Evolutionary conservation across 768 basidiomycete genomes (phyloP).

Genomic region (Trametes elegans): DNA sequence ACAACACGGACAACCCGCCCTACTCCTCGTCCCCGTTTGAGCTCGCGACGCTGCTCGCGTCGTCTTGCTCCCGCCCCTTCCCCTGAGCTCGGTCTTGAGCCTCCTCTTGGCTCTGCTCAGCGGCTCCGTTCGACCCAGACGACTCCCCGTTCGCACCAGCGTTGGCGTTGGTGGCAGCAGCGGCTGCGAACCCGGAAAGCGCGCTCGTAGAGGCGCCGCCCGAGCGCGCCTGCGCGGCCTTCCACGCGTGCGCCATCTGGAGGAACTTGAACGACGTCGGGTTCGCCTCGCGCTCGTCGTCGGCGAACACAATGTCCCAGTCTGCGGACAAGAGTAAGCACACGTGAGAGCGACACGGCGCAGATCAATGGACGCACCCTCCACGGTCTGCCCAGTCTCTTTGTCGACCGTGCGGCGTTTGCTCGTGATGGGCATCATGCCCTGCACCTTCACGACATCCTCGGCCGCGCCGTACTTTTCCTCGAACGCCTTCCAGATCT

Average conservation of each 20-base stretch:
- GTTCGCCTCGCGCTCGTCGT: conserved; percentile 93
- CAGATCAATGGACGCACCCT: conserved; percentile 53
- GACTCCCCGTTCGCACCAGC: conserved; percentile 28
- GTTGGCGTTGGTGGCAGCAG: background rate
- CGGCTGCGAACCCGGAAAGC: conserved; percentile 49
- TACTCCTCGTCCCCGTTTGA: conserved; percentile 4
- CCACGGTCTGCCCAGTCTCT: conserved; percentile 72
- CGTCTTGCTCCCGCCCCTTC: conserved; percentile 7
- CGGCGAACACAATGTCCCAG: conserved; percentile 93
- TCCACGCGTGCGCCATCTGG: conserved; percentile 94
- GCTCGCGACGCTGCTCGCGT: background rate
- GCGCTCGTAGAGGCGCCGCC: conserved; percentile 33
- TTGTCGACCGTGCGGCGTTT: conserved; percentile 81
- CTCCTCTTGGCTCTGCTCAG: background rate
- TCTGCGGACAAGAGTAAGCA: conserved; percentile 43
- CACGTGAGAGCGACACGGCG: background rate
- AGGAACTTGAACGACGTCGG: conserved; percentile 94
- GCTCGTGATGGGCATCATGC: conserved; percentile 90
- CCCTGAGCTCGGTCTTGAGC: background rate
- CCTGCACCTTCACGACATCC: conserved; percentile 79
- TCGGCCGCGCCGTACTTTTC: conserved; percentile 69
- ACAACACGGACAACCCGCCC: background rate
- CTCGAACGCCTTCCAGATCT: conserved; percentile 96
- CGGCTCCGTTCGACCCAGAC: background rate
- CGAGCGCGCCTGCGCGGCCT: conserved; percentile 46